These are phyloP conservation scores for Orbilia oligospora DNA, from an alignment of 2,329 filamentous ascomycete genomes.

Conservation along the genomic window DNA sequence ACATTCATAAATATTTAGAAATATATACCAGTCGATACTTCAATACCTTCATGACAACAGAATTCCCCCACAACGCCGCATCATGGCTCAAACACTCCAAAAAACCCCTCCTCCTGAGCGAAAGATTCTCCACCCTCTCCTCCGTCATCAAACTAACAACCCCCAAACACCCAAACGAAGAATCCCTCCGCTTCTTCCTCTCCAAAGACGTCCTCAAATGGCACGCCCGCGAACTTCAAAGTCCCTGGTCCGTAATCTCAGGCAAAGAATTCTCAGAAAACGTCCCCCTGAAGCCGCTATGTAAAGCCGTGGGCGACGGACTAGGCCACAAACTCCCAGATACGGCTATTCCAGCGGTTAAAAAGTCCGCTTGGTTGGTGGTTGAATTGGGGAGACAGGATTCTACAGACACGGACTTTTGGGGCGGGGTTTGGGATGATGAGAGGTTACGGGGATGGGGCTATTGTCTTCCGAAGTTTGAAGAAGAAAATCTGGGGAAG, in stretches of 20 bases:
- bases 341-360: constrained; percentile 27
- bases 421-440: constrained; percentile 46
- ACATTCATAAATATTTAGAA: constrained; percentile 22
- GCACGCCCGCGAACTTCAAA: constrained; percentile 34
- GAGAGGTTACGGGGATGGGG: constrained; percentile 42
- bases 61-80: constrained; percentile 44
- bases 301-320: constrained; percentile 17
- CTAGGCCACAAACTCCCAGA: constrained; percentile 29
- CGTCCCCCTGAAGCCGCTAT: constrained; percentile 31
- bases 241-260: constrained; percentile 22
- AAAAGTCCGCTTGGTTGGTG: constrained; percentile 34
- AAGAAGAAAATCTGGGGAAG: constrained; percentile 15
- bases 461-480: constrained; percentile 36
- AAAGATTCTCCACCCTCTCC: constrained; percentile 37
- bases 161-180: constrained; percentile 13
- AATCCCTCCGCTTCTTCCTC: constrained; percentile 29
- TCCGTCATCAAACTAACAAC: constrained; percentile 22
- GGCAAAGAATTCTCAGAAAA: constrained; percentile 35
- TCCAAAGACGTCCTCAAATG: constrained; percentile 31
- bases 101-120: constrained; percentile 19
- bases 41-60: constrained; percentile 44
- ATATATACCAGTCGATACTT: constrained; percentile 44
- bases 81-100: constrained; percentile 23
- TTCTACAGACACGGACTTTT: constrained; percentile 42
- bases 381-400: constrained; percentile 42